Base-by-base conservation (phyloP, 352 stramenopile species). In the Thraustotheca clavata region DNA sequence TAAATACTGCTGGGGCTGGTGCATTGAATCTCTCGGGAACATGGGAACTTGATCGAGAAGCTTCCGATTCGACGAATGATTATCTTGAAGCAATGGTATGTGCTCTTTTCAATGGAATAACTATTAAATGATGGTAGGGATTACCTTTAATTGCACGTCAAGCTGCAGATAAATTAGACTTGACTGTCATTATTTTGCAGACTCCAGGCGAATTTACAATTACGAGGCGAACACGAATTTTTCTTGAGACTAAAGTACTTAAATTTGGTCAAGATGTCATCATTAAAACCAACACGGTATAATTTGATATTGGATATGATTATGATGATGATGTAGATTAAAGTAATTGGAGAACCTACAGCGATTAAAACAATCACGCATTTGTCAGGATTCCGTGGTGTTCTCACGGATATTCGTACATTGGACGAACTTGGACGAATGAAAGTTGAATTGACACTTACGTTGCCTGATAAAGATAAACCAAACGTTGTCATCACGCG, bases 41-140 rank as follows among this genome's bases (percentile, higher is more conserved):
- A 61, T 94, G 86, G 86, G 86, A 80, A 33, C 72, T 94, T 20
- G 86, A 94, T 67, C 80, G 83, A 31, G 82, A 92, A 18, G 83
- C 89, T 73, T 94, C 86, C 62, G 86, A 94, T 73, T 94, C 86
- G 72, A 94, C 86, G 38, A 93, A 94, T 70, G 82, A 91, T 69
- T 94, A 94, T 66, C 69, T 94, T 46, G 86, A 94, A 67, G 86
- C 86, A 59, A 94, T 94, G 83, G 76, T 83, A 46, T 35, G 54
- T 43, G 0, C 9, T 32, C 52, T 18, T 32, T 47, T 18, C 26
- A 20, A 39, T 31, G 41, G 24, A 20, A n/a, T 50, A n/a, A 29
- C 47, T 55, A 27, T 16, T 31, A 11, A 36, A 4, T 47, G 11
- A 34, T 59, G n/a, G 12, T 68, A 83, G 73, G 83, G 83, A 4